Percentiles rank a stretch among this genome's conserved stretches.
Conservation (phyloP, 1,284 basidiomycete genomes). For the Testicularia cyperi region DNA sequence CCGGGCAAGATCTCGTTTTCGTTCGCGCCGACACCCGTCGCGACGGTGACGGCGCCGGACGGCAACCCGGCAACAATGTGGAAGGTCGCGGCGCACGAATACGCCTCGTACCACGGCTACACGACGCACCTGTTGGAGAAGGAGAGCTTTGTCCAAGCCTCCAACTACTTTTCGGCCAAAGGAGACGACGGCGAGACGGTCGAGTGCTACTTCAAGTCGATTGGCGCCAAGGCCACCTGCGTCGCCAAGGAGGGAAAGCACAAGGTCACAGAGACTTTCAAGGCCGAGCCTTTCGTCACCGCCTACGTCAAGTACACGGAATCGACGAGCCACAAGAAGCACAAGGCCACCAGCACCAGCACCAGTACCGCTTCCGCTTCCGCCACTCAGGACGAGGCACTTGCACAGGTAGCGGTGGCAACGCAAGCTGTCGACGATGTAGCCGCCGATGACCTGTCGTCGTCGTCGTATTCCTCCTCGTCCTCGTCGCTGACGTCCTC, state of each 20-base stretch:
- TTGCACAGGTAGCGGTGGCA: too few relatives aligned
- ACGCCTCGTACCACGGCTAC: constrained; percentile 19
- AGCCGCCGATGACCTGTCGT: too few relatives aligned
- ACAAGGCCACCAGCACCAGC: too few relatives aligned
- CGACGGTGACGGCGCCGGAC: constrained; percentile 26
- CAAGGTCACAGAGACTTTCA: constrained; percentile 13
- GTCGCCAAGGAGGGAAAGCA: constrained; percentile 22
- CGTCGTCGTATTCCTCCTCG: too few relatives aligned
- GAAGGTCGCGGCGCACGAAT: constrained; percentile 34
- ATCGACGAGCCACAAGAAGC: too few relatives aligned
- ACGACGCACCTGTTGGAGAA: constrained; percentile 14
- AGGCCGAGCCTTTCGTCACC: neutral
- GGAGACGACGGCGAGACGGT: constrained; percentile 11
- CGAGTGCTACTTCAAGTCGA: constrained; percentile 27
- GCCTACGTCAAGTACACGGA: neutral
- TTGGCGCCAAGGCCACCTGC: constrained; percentile 16
- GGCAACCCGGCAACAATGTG: constrained; percentile 29
- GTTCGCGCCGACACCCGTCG: constrained; percentile 17
- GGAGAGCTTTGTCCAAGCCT: constrained; percentile 23
- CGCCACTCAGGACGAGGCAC: too few relatives aligned
- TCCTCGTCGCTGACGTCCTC: too few relatives aligned
- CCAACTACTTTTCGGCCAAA: constrained; percentile 28
- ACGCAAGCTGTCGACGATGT: too few relatives aligned
- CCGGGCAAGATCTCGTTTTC: constrained; percentile 12
- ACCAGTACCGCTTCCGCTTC: too few relatives aligned